These are phyloP conservation scores for Clarireedia homoeocarpa DNA, from an alignment of 2,329 filamentous ascomycete genomes.

Conservation along the genomic window DNA sequence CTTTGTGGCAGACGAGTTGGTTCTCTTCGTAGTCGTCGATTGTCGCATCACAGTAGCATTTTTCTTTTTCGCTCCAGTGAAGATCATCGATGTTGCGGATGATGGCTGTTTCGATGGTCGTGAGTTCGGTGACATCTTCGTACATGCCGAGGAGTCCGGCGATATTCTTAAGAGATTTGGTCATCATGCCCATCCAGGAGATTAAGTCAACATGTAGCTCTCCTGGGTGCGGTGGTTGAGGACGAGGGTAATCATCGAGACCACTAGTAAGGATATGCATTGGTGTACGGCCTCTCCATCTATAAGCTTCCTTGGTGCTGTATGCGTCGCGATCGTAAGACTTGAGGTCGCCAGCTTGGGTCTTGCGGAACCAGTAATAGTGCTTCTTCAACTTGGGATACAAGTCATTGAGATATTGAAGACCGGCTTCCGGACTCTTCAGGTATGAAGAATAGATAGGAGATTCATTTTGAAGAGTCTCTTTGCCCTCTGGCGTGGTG, in stretches of 20 bases:
- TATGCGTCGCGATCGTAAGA: conserved; percentile 85
- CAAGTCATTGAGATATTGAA: conserved; percentile 64
- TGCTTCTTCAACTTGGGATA: conserved; percentile 85
- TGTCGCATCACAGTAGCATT: conserved; percentile 89
- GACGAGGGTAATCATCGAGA: conserved; percentile 90
- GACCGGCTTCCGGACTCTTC: conserved; percentile 57
- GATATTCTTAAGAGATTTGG: conserved; percentile 73
- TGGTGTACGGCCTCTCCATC: conserved; percentile 86
- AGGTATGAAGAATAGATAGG: conserved; percentile 55
- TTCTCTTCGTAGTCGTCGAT: conserved; percentile 94
- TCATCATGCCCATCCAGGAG: conserved; percentile 97
- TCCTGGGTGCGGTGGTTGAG: conserved; percentile 88
- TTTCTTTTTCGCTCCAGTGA: conserved; percentile 77
- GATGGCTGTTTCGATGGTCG: conserved; percentile 67
- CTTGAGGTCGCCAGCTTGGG: conserved; percentile 83
- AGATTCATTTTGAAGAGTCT: conserved; percentile 37
- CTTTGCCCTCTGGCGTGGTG: conserved; percentile 35
- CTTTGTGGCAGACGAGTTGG: conserved; percentile 86
- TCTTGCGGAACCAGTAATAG: conserved; percentile 91
- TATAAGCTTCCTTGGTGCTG: conserved; percentile 85
- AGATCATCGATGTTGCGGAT: conserved; percentile 81
- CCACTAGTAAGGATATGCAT: conserved; percentile 87
- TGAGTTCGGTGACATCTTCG: conserved; percentile 70
- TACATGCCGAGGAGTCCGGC: conserved; percentile 64
- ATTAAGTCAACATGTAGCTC: conserved; percentile 94